Conservation (phyloP, 2,329 filamentous ascomycete genomes). For the Monilinia aucupariae region DNA sequence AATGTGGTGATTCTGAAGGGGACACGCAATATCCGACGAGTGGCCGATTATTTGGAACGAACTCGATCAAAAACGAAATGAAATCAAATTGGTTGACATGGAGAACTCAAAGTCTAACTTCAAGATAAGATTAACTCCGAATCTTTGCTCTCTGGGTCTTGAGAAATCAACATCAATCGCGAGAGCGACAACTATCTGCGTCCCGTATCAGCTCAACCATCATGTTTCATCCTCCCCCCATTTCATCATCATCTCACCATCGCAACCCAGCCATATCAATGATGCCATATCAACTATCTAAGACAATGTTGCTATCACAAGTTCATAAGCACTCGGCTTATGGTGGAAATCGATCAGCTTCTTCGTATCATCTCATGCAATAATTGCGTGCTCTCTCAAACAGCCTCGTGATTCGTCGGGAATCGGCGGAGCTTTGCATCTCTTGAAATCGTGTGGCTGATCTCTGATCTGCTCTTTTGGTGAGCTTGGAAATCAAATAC, state of each 20-base stretch:
- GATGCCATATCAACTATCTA: constrained; percentile 11
- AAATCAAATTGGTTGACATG: background rate
- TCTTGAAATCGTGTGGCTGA: background rate
- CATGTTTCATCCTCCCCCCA: background rate
- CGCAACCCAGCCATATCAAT: constrained; percentile 7
- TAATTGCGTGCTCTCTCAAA: constrained; percentile 13
- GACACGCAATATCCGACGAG: background rate
- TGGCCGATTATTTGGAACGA: background rate
- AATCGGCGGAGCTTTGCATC: background rate
- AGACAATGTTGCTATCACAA: background rate
- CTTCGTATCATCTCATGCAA: constrained; percentile 8
- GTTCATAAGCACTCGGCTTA: background rate
- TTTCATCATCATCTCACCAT: constrained; percentile 4
- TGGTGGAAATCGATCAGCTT: background rate
- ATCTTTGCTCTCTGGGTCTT: background rate
- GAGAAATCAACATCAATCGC: background rate
- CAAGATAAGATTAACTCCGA: background rate
- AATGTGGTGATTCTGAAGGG: background rate
- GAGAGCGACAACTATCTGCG: background rate
- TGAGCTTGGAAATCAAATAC: constrained; percentile 6
- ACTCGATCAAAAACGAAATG: background rate
- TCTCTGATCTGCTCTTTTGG: background rate
- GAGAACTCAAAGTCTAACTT: background rate
- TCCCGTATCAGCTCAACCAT: background rate
- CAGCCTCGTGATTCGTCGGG: constrained; percentile 5